Conservation (phyloP, 1,284 basidiomycete species). For the Apiotrichum laibachii region DNA sequence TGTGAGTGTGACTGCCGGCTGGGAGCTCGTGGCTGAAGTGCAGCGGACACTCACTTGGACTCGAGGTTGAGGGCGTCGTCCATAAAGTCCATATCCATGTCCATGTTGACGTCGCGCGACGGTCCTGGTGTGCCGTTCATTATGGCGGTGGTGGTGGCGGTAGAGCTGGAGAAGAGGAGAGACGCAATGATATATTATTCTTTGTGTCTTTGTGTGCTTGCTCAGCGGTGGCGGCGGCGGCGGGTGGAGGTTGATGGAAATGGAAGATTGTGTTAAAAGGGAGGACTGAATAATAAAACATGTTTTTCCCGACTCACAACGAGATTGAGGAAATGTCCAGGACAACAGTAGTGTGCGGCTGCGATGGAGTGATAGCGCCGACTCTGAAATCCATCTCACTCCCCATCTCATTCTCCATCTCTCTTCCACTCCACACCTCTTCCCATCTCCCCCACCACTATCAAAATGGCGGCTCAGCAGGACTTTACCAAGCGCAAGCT, state of each 20-base stretch:
- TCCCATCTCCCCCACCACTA: not conserved
- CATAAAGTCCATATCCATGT: constrained; percentile 12
- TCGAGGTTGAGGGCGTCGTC: constrained; percentile 23
- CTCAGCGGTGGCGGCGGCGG: no score
- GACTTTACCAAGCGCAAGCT: constrained; percentile 52
- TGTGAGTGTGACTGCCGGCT: not conserved
- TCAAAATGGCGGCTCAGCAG: constrained; percentile 29
- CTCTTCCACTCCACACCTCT: no score
- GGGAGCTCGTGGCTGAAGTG: no score
- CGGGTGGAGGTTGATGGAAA: no score
- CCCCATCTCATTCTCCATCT: not conserved
- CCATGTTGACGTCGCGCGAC: constrained; percentile 9
- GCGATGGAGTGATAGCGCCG: not conserved
- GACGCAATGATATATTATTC: no score
- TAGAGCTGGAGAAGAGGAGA: no score
- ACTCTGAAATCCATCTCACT: not conserved
- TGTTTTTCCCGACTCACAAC: no score
- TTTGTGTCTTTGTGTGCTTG: no score
- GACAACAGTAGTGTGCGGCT: not conserved
- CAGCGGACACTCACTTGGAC: constrained; percentile 10
- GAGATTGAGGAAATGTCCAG: not conserved
- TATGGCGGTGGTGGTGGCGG: not conserved
- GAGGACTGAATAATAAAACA: no score
- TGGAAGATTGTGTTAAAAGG: no score
- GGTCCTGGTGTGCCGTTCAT: not conserved